Conservation (phyloP, 2,329 filamentous ascomycete species). For the Grosmannia clavigera region DNA sequence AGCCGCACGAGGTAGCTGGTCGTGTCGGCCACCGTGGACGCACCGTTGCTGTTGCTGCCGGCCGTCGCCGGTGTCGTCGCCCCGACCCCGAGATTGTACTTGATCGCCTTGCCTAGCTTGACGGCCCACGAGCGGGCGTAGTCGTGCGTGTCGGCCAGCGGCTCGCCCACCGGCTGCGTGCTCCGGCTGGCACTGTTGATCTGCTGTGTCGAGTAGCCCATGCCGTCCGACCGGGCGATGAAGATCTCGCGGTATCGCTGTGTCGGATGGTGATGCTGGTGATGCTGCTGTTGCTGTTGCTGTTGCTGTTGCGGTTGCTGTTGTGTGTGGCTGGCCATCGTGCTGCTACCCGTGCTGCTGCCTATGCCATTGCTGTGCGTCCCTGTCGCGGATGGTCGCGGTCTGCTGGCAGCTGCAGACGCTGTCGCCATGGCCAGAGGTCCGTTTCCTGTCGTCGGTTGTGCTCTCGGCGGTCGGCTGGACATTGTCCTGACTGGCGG, state of each 20-base stretch:
- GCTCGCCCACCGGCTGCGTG: constrained; percentile 9
- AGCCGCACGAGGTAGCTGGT: constrained; percentile 12
- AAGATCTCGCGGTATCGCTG: constrained; percentile 11
- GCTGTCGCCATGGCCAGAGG: background rate
- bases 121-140: constrained; percentile 12
- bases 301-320: background rate
- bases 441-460: background rate
- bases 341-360: no score
- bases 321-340: background rate
- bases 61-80: background rate
- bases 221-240: constrained; percentile 12
- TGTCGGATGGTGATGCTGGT: background rate
- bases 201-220: constrained; percentile 11
- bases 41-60: background rate
- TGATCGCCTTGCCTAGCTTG: constrained; percentile 14
- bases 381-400: background rate
- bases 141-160: constrained; percentile 10
- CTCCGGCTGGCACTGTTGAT: constrained; percentile 14
- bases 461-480: background rate
- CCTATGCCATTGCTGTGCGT: background rate
- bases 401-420: background rate
- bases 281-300: background rate
- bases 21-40: background rate
- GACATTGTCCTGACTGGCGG: background rate
- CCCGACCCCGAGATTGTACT: constrained; percentile 13